Evolutionary conservation across 768 basidiomycete species (phyloP).

Genomic region (Boletus rubroflammeus): DNA sequence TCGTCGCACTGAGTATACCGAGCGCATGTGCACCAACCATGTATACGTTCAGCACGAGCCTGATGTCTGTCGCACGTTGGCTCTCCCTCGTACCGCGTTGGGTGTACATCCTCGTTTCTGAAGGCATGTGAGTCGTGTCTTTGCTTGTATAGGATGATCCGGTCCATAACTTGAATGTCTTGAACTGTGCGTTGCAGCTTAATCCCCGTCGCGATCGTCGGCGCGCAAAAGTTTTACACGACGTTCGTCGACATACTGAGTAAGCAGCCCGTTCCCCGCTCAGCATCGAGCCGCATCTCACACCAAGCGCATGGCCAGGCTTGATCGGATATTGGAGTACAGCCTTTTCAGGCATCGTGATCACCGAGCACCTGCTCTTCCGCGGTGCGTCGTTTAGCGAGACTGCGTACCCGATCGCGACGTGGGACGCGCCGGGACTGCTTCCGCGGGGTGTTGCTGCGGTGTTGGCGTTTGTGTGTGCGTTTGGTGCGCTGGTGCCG

Average conservation of each 20-base stretch:
- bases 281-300: slow-evolving; percentile 7
- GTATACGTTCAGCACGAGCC: slow-evolving; percentile 50
- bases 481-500: slow-evolving; percentile 39
- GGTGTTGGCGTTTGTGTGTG: slow-evolving; percentile 37
- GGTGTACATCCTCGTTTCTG: slow-evolving; percentile 44
- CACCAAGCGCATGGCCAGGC: slow-evolving; percentile 21
- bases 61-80: slow-evolving; percentile 36
- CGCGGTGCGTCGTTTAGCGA: slow-evolving; percentile 34
- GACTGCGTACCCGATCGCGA: slow-evolving; percentile 33
- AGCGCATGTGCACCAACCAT: slow-evolving; percentile 58
- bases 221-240: slow-evolving; percentile 42
- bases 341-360: slow-evolving; percentile 36
- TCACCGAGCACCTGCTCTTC: slow-evolving; percentile 45
- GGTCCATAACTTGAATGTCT: neutral
- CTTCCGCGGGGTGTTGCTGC: slow-evolving; percentile 45
- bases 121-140: slow-evolving; percentile 36
- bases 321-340: slow-evolving; percentile 46
- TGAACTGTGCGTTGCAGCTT: slow-evolving; percentile 26
- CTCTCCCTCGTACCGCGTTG: slow-evolving; percentile 42
- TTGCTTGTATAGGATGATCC: neutral
- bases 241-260: slow-evolving; percentile 43
- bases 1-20: slow-evolving; percentile 51
- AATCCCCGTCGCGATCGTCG: slow-evolving; percentile 46
- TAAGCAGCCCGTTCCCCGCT: slow-evolving; percentile 8
- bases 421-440: slow-evolving; percentile 34